A percentile compares a stretch with the other conserved stretches of the same genome.
phyloP scores from a whole-genome alignment of 768 basidiomycete species.

The Galerina marginata region DNA sequence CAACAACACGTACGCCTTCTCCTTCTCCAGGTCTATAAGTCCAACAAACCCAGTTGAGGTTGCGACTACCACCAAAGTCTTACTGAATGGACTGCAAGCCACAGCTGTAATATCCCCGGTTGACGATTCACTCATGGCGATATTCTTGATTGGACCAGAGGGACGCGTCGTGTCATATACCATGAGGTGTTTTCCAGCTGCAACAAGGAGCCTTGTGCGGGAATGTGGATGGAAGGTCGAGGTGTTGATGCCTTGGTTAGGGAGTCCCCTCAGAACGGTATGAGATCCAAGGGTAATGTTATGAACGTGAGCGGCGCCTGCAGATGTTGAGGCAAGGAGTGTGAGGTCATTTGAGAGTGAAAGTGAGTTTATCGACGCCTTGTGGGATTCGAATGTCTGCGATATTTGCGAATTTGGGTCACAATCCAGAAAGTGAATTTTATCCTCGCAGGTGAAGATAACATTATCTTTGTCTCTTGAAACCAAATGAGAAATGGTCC shows the following conservation, averaged over 20 bases:
- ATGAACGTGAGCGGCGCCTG: slow-evolving; percentile 60
- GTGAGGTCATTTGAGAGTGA: slow-evolving; percentile 63
- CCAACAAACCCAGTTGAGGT: slow-evolving; percentile 58
- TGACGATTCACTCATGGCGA: slow-evolving; percentile 49
- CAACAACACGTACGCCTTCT: slow-evolving; percentile 58
- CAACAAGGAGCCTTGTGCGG: slow-evolving; percentile 64
- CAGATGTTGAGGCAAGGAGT: slow-evolving; percentile 62
- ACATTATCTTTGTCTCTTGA: slow-evolving; percentile 45
- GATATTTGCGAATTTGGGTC: slow-evolving; percentile 42
- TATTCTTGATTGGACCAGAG: slow-evolving; percentile 56
- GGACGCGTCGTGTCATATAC: slow-evolving; percentile 70
- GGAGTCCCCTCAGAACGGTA: slow-evolving; percentile 59
- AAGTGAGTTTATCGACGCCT: slow-evolving; percentile 52
- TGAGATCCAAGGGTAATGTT: slow-evolving; percentile 61
- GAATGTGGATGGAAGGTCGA: slow-evolving; percentile 69
- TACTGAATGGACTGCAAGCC: slow-evolving; percentile 77
- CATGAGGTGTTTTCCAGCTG: slow-evolving; percentile 53
- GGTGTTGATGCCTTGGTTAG: slow-evolving; percentile 44
- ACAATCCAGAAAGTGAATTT: slow-evolving; percentile 58
- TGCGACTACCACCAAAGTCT: slow-evolving; percentile 66
- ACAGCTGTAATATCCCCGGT: slow-evolving; percentile 59
- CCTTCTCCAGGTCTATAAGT: slow-evolving; percentile 77
- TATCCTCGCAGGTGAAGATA: slow-evolving; percentile 52
- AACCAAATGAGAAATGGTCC: slow-evolving; percentile 36
- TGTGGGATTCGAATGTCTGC: slow-evolving; percentile 59